Evolutionary conservation across 495 filamentous ascomycete species (phyloP).

Genomic region (Podospora pseudopauciseta): DNA sequence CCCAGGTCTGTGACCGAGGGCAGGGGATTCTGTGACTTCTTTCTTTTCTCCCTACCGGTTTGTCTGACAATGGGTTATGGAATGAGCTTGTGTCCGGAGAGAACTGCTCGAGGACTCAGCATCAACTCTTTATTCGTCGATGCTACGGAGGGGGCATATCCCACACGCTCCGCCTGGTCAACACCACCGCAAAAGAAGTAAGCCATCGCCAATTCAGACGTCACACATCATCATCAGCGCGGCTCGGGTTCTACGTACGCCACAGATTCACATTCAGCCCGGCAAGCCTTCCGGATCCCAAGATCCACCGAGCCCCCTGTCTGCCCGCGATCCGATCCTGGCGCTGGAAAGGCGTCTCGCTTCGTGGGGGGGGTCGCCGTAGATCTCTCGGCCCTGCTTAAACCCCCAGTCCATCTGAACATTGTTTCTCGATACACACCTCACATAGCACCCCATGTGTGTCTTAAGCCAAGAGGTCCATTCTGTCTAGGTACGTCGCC

Average conservation of each 20-base stretch:
- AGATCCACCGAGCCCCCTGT: conserved; percentile 28
- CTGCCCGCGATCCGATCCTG: conserved; percentile 25
- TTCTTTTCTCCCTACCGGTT: not conserved
- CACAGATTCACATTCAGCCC: conserved; percentile 15
- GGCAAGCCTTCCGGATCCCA: conserved; percentile 23
- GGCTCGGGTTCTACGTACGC: conserved; percentile 7
- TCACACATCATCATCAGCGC: conserved; percentile 5
- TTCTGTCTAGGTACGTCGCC: conserved; percentile 29
- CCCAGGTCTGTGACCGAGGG: not conserved
- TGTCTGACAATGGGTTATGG: not conserved
- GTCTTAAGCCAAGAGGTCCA: conserved; percentile 18
- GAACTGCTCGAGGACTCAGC: not conserved
- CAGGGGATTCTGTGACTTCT: not conserved
- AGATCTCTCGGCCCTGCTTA: conserved; percentile 27
- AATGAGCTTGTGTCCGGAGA: not conserved
- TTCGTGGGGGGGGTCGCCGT: conserved; percentile 25
- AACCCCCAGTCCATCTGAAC: conserved; percentile 10
- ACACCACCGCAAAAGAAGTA: conserved; percentile 1
- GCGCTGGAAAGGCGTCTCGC: conserved; percentile 21
- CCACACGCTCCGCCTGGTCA: not conserved
- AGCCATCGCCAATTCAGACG: not conserved
- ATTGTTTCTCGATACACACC: conserved; percentile 21
- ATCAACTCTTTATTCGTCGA: not conserved
- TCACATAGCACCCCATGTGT: conserved; percentile 25
- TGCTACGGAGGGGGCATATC: not conserved